Percentiles rank a stretch among this genome's conserved stretches.
Evolutionary conservation across 2,329 filamentous ascomycete genomes (phyloP).

Genomic region (Periconia sp.): DNA sequence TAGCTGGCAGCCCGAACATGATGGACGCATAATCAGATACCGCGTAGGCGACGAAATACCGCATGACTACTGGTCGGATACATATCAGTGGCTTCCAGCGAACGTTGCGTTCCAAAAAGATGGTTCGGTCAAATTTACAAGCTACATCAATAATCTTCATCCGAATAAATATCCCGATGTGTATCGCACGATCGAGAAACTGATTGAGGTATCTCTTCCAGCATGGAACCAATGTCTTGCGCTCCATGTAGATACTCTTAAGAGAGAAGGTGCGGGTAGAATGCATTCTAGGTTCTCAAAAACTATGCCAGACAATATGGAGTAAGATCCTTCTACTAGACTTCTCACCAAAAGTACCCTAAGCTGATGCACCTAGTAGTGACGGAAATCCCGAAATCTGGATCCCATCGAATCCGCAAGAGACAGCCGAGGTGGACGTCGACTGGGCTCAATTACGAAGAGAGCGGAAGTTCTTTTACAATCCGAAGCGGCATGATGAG

Average conservation of each 20-base stretch:
- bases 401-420: slow-evolving; percentile 13
- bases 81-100: slow-evolving; percentile 58
- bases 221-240: slow-evolving; percentile 20
- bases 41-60: background rate
- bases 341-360: too few relatives aligned
- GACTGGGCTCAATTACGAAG: slow-evolving; percentile 8
- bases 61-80: slow-evolving; percentile 28
- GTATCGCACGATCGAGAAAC: slow-evolving; percentile 23
- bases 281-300: slow-evolving; percentile 6
- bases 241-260: background rate
- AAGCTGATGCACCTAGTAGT: slow-evolving; percentile 8
- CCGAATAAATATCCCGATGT: slow-evolving; percentile 37
- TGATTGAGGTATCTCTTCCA: slow-evolving; percentile 22
- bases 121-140: slow-evolving; percentile 44
- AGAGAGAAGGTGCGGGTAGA: background rate
- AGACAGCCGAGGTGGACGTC: slow-evolving; percentile 8
- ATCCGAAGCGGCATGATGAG: slow-evolving; percentile 4
- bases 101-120: slow-evolving; percentile 49
- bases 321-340: slow-evolving; percentile 5
- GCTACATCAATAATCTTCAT: slow-evolving; percentile 62
- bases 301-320: slow-evolving; percentile 1
- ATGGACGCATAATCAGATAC: background rate
- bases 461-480: background rate
- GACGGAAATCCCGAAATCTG: slow-evolving; percentile 16
- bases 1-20: background rate